Evolutionary conservation across 345 rosid genomes (phyloP), one percentile per base, ranked within the genome.

Genomic region (Pistacia atlantica): DNA sequence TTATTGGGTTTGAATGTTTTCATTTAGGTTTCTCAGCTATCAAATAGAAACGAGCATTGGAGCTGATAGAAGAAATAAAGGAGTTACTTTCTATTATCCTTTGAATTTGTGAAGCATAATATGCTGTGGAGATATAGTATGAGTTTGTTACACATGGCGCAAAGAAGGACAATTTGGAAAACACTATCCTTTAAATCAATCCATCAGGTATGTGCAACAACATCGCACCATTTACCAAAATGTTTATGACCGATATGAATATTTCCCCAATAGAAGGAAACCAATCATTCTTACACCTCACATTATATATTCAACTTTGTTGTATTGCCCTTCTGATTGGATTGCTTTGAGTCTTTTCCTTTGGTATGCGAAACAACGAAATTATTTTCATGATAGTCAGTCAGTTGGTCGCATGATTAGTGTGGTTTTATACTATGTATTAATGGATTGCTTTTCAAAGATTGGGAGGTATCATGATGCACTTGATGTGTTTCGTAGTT

Each of bases 341-440:
- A 77, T 89, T 61, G 78, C 94, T 14, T 79, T 91, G 79, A 84
- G 84, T 67, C 81, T 86, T 78, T 93, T 93, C 80, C 71, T 93
- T 67, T 87, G 87, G 88, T 86, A 89, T 76, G 89, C 92, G 49
- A 80, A 72, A 81, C 93, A 86, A 28, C 81, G 73, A 51, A 69
- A 84, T 79, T 22, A 22, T 22, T 90, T 85, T 78, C 94, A 87
- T 85, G 82, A 86, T 64, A 71, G 65, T 38, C 73, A 69, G 72
- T 87, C 91, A n/a, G 82, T 88, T 71, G 78, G 85, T 76, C 75
- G 67, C 74, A 89, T 93, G 94, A 88, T 80, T 66, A 55, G 80
- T 59, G 89, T 83, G 22, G 85, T 91, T 42, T 22, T 22, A 22
- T 22, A 65, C 49, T 67, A 22, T 22, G 25, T 22, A 22, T 22